phyloP scores from a whole-genome alignment of 73 alveolate species.

The Paraurostyla sp. region DNA sequence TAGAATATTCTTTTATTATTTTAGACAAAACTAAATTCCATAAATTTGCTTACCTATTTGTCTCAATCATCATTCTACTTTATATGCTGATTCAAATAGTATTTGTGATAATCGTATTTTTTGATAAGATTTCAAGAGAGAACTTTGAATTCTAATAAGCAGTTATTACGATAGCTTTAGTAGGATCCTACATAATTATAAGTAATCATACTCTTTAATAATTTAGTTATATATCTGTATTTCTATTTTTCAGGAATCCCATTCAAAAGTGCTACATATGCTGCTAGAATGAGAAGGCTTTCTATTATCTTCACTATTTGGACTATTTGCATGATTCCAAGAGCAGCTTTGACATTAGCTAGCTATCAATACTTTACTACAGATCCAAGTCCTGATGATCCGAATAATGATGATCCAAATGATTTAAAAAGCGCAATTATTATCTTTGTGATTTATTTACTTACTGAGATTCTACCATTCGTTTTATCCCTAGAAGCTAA shows the following conservation, averaged over 20 bases:
- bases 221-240: background rate
- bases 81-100: background rate
- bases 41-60: conserved; percentile 6
- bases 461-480: conserved; percentile 36
- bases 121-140: background rate
- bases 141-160: background rate
- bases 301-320: background rate
- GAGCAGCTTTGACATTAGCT: background rate
- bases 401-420: background rate
- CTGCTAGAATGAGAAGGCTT: conserved; percentile 26
- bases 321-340: conserved; percentile 52
- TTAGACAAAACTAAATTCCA: conserved; percentile 36
- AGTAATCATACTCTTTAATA: background rate
- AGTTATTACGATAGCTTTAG: background rate
- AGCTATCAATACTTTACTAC: background rate
- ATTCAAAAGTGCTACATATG: conserved; percentile 22
- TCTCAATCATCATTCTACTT: background rate
- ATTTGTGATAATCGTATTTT: background rate
- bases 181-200: background rate
- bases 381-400: background rate
- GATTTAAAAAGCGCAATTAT: conserved; percentile 9
- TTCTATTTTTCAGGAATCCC: conserved; percentile 51
- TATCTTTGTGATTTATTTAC: background rate
- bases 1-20: background rate
- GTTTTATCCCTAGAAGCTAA: conserved; percentile 31